These are phyloP conservation scores for Kwoniella dendrophila DNA, from an alignment of 768 basidiomycete genomes.

Conservation along the genomic window DNA sequence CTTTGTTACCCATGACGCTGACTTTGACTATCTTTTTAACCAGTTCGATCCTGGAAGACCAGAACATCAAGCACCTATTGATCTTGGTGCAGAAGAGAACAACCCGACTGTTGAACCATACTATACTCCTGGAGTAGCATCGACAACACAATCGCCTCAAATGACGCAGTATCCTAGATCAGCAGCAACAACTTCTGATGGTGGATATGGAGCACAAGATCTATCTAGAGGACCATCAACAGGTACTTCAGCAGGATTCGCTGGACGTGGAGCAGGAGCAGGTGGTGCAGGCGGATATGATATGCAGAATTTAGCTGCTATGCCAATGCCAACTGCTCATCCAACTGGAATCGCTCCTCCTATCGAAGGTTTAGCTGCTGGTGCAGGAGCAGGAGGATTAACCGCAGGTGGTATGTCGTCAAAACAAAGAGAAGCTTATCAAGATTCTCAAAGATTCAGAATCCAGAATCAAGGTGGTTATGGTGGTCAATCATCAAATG, in stretches of 20 bases:
- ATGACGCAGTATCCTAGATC: slow-evolving; percentile 53
- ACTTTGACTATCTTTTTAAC: not conserved
- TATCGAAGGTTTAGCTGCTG: slow-evolving; percentile 26
- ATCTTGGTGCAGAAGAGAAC: slow-evolving; percentile 41
- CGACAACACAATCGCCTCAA: slow-evolving; percentile 43
- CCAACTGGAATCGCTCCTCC: slow-evolving; percentile 26
- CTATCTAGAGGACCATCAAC: slow-evolving; percentile 48
- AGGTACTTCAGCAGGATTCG: slow-evolving; percentile 51
- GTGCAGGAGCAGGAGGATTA: slow-evolving; percentile 24
- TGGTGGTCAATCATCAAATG: slow-evolving; percentile 2
- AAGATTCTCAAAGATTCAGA: slow-evolving; percentile 42
- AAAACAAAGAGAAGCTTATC: slow-evolving; percentile 54
- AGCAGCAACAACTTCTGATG: slow-evolving; percentile 42
- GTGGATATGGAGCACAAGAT: slow-evolving; percentile 31
- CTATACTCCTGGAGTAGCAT: slow-evolving; percentile 49
- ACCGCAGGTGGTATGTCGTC: slow-evolving; percentile 42
- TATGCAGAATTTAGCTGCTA: slow-evolving; percentile 14
- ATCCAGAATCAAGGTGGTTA: slow-evolving; percentile 33
- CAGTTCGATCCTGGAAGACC: slow-evolving; percentile 53
- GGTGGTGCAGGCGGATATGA: slow-evolving; percentile 18
- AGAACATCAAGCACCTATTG: slow-evolving; percentile 47
- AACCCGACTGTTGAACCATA: slow-evolving; percentile 46
- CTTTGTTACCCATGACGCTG: not conserved
- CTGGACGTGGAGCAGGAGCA: slow-evolving; percentile 46
- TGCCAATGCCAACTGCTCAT: slow-evolving; percentile 34